phyloP scores from a whole-genome alignment of 192 early-diverging fungal species.

The Lunasporangiospora selenospora region DNA sequence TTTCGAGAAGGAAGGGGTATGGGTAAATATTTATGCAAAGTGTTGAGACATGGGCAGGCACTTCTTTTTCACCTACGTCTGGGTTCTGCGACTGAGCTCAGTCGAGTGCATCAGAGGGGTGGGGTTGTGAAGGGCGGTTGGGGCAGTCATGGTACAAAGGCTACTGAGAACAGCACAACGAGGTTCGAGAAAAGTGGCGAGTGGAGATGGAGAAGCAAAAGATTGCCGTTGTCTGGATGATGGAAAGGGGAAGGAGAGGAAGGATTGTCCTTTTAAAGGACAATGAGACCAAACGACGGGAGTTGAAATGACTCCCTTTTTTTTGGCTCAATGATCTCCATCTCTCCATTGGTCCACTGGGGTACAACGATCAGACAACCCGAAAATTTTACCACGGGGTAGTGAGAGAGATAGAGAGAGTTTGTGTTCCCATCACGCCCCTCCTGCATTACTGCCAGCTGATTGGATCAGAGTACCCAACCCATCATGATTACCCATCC shows the following conservation, averaged over 20 bases:
- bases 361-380: too few species aligned
- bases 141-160: constrained; percentile 15
- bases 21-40: too few species aligned
- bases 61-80: constrained; percentile 30
- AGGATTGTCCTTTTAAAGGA: background rate
- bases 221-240: background rate
- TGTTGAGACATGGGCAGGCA: too few species aligned
- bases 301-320: too few species aligned
- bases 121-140: constrained; percentile 45
- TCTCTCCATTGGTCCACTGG: too few species aligned
- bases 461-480: background rate
- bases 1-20: too few species aligned
- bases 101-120: constrained; percentile 60
- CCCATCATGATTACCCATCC: constrained; percentile 21
- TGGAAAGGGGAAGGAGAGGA: background rate
- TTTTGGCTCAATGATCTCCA: too few species aligned
- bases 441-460: too few species aligned
- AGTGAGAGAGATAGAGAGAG: too few species aligned
- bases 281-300: background rate
- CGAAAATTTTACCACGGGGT: too few species aligned
- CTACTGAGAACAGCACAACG: background rate
- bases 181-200: background rate
- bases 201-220: background rate
- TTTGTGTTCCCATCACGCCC: too few species aligned
- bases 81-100: constrained; percentile 41